Conservation (phyloP, 768 basidiomycete genomes). For the Asterophora parasitica region DNA sequence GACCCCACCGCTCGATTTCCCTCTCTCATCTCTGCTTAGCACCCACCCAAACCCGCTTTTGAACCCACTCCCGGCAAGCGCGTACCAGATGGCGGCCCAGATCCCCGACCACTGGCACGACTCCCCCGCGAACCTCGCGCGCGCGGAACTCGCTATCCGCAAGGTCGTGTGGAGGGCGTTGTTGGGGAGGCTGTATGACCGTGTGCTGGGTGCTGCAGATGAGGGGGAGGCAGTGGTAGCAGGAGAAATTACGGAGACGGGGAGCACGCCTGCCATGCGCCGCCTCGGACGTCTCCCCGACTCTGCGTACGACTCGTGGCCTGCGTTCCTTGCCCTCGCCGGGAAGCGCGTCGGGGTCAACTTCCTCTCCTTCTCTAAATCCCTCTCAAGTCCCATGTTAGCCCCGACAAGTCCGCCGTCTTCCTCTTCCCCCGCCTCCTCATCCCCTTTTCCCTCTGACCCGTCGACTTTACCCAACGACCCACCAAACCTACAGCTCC, state of each 20-base stretch:
- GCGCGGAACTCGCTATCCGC: constrained; percentile 49
- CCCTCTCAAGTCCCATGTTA: no score
- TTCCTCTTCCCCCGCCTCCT: no score
- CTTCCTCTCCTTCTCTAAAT: neutral
- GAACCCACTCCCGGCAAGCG: constrained; percentile 39
- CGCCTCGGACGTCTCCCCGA: constrained; percentile 46
- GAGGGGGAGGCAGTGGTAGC: no score
- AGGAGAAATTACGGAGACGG: constrained; percentile 23
- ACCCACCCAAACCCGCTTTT: constrained; percentile 23
- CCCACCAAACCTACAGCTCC: constrained; percentile 20
- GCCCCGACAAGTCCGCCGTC: no score
- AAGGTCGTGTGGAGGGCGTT: constrained; percentile 74
- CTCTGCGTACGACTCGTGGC: constrained; percentile 45
- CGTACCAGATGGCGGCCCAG: constrained; percentile 70
- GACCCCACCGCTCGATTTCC: constrained; percentile 45
- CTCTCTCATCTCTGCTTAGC: constrained; percentile 35
- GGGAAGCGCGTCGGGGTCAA: constrained; percentile 25
- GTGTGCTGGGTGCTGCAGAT: neutral
- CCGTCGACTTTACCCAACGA: no score
- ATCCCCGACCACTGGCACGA: constrained; percentile 59
- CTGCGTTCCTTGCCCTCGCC: constrained; percentile 35
- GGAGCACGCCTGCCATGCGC: constrained; percentile 36
- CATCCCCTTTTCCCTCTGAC: no score
- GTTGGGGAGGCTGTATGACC: constrained; percentile 27
- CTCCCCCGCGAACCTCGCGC: constrained; percentile 23